Conservation (phyloP, 768 basidiomycete genomes). For the Collybiopsis luxurians region DNA sequence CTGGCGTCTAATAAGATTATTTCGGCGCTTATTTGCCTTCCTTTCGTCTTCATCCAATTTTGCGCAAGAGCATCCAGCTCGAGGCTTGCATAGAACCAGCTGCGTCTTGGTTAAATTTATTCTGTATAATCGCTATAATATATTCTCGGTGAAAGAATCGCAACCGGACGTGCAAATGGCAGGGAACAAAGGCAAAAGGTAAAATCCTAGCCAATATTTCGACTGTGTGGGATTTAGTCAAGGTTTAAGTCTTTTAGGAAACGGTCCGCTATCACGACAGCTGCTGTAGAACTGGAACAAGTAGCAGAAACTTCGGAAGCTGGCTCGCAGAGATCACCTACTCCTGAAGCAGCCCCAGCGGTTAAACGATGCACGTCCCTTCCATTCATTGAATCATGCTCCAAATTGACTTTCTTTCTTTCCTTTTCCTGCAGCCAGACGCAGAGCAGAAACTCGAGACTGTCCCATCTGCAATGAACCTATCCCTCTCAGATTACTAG, state of each 20-base stretch:
- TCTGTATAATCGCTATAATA: not conserved
- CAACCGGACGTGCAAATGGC: not conserved
- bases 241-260: not conserved
- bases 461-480: slow-evolving; percentile 75
- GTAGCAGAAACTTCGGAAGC: not conserved
- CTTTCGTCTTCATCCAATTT: not conserved
- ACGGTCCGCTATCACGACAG: slow-evolving; percentile 1
- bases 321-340: not conserved
- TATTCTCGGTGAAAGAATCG: not conserved
- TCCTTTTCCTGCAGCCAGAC: slow-evolving; percentile 39
- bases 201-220: not conserved
- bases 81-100: not conserved
- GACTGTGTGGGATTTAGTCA: not conserved
- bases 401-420: slow-evolving; percentile 7
- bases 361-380: slow-evolving; percentile 2
- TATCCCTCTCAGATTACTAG: slow-evolving; percentile 72
- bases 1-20: not conserved
- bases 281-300: not conserved
- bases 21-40: not conserved
- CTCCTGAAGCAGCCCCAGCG: not conserved
- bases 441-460: slow-evolving; percentile 68
- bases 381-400: not conserved
- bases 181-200: slow-evolving; percentile 5
- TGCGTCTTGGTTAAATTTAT: not conserved
- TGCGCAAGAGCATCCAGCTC: not conserved